Evolutionary conservation across 2,329 filamentous ascomycete species (phyloP), one percentile per base, ranked within the genome.

Genomic region (Cladosporium sp.): DNA sequence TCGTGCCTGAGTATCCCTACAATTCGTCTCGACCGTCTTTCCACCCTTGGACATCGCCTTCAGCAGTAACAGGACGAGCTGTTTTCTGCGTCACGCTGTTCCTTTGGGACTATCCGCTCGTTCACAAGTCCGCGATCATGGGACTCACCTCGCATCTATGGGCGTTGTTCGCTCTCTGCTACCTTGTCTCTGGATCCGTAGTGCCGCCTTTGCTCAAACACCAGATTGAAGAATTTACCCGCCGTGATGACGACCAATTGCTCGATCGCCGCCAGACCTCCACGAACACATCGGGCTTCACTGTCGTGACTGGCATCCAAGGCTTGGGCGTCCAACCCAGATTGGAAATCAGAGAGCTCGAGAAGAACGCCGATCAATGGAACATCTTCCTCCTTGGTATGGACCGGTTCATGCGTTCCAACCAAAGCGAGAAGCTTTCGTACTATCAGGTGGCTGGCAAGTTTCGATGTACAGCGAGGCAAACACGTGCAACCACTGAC

Each of bases 381-480:
- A 90, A 89, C 69, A 74, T 95, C 60, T 95, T 88, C 72, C 77
- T 95, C 25, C 81, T 93, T 51, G 88, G 87, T 12, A 80, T 94
- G 66, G 84, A 84, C 70, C 84, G 86, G 75, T 85, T 93, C 77
- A 86, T 90, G 74, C 82, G 79, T 61, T 83, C 83, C 59, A 77
- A 86, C 63, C 87, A 91, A 73, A 77, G 78, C 30, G 78, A 84
- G 61, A 78, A 80, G 58, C 78, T 88, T 38, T 93, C 90, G 40
- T 94, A 86, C 78, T 95, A 92, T 74, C 84, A 90, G 68, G 82
- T 95, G 66, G 83, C 88, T 60, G 89, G 90, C 89, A 72, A 61
- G 81, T 64, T n/a, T n/a, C 19, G 5, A 38, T 42, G 6, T 12
- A 17, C 8, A 19, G 12, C 14, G 17, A 30, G 30, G 22, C 11